Base-by-base conservation (phyloP, 768 basidiomycete species). In the Russula griseocarnosa region DNA sequence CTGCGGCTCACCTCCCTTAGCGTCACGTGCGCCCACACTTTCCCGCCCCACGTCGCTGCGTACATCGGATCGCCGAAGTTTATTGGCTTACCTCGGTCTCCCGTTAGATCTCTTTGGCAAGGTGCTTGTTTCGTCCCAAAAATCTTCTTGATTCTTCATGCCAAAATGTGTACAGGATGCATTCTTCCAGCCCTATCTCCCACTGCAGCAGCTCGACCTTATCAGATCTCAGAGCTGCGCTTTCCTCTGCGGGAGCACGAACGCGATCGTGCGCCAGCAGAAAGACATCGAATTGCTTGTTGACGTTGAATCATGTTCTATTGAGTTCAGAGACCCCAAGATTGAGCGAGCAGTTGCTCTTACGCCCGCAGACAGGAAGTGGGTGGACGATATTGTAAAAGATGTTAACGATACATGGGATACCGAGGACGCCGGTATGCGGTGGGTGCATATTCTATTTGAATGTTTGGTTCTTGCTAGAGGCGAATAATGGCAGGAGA, bases 161-260 rank as follows among this genome's bases (percentile, higher is more conserved):
- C 22, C 3, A 16, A 13, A 6, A 55, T 6, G 16, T 34, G 10
- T 2, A 51, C 68, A 93, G 87, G 91, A 94, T 69, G 83, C 94
- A 5, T 95, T 98, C 77, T 99, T 99, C 77, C 97, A 99, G 73
- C 97, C 97, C 2, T 99, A 98, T 73, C 78, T 98, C 14, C 96
- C 97, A 0, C 75, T 99, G 2, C 97, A 99, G 74, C 95, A 99
- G 75, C 78, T 97, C 7, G 95, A 98, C 66, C 85, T 93, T 75
- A 75, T 97, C 34, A 86, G 82, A 70, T 44, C 59, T 14, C 84
- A 87, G 34, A 88, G 90, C 8, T 78, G 81, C 42, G 87, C 88
- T 67, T 99, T 91, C 88, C 80, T 99, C 24, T 93, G 91, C 69
- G 92, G 92, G n/a, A 92, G 91, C 67, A 98, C 96, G 5, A 99